phyloP scores from a whole-genome alignment of 176 grass and related monocot genomes.

The Alopecurus myosuroides region DNA sequence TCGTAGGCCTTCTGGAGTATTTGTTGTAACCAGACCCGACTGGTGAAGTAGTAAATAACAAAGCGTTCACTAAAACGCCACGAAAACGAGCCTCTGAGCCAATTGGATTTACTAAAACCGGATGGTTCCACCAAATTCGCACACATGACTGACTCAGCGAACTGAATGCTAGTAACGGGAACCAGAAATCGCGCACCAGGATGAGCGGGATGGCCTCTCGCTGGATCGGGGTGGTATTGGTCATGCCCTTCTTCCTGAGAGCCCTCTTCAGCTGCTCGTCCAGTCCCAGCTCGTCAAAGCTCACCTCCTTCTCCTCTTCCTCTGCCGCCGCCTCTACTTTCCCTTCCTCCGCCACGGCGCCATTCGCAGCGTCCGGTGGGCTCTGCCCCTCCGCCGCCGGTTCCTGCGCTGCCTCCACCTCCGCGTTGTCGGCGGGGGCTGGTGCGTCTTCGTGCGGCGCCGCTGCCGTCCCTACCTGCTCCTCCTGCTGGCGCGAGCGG shows the following conservation, averaged over 20 bases:
- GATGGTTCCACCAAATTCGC: not conserved
- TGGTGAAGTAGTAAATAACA: not conserved
- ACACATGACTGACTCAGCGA: not conserved
- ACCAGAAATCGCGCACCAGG: slow-evolving; percentile 37
- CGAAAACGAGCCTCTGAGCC: not conserved
- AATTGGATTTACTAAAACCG: not conserved
- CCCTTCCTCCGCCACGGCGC: not conserved
- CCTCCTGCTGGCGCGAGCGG: not conserved
- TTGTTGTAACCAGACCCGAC: not conserved
- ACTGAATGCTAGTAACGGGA: not conserved
- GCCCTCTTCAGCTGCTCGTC: slow-evolving; percentile 84
- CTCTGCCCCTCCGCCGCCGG: not conserved
- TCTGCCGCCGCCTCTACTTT: not conserved
- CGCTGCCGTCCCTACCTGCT: not conserved
- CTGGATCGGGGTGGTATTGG: slow-evolving; percentile 68
- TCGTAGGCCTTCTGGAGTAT: not conserved
- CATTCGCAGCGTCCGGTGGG: not conserved
- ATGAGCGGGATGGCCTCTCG: slow-evolving; percentile 81
- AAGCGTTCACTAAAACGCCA: not conserved
- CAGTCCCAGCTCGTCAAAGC: slow-evolving; percentile 70
- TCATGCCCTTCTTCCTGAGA: slow-evolving; percentile 71
- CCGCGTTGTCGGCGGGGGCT: not conserved
- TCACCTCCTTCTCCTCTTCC: slow-evolving; percentile 50
- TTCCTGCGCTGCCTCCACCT: not conserved
- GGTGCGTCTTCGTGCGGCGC: not conserved